Conservation (phyloP, 139 green algal species). For the Auxenochlorella protothecoides region DNA sequence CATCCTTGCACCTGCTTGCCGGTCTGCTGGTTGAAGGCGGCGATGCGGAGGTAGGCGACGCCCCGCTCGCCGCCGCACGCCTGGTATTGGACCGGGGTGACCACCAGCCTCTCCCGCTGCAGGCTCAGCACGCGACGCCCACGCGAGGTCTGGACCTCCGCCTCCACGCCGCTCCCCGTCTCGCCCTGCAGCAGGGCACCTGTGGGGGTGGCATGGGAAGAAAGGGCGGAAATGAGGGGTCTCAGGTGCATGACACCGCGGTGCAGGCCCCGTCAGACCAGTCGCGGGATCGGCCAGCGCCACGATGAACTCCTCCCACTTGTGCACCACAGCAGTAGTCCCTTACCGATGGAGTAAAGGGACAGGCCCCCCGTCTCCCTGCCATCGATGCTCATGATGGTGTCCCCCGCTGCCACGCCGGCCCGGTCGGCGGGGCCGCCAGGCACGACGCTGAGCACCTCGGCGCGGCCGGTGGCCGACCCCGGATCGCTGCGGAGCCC, state of each 20-base stretch:
- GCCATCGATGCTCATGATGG: conserved; percentile 72
- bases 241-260: no score
- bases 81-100: no score
- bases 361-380: conserved; percentile 45
- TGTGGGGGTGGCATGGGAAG: neutral
- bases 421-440: conserved; percentile 78
- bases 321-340: no score
- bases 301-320: no score
- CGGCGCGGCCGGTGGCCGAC: no score
- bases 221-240: conserved; percentile 4
- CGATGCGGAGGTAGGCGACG: conserved; percentile 77
- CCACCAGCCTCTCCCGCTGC: no score
- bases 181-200: conserved; percentile 63
- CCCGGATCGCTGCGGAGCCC: neutral
- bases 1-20: conserved; percentile 25
- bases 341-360: conserved; percentile 58
- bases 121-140: no score
- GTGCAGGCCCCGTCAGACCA: no score
- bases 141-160: conserved; percentile 8
- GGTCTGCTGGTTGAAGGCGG: conserved; percentile 81
- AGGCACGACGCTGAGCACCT: conserved; percentile 50
- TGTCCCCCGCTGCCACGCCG: conserved; percentile 69
- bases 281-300: no score
- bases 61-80: conserved; percentile 1
- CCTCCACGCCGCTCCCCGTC: conserved; percentile 40